Percentiles rank a stretch among this genome's conserved stretches.
Evolutionary conservation across 2,329 filamentous ascomycete genomes (phyloP).

Genomic region (Blastomyces silverae): DNA sequence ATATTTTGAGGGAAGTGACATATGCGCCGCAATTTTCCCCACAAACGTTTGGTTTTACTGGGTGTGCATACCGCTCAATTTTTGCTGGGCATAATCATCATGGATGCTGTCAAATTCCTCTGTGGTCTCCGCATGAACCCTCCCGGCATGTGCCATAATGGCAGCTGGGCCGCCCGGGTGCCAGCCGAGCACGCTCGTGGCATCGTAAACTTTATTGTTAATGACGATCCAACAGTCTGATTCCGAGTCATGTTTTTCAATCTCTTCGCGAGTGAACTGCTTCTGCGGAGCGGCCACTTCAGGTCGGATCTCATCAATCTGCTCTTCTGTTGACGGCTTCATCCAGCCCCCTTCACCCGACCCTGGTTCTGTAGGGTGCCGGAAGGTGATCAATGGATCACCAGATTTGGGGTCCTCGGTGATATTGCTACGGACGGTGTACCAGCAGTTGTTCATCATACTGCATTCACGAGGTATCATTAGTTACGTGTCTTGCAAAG

Average conservation of each 20-base stretch:
- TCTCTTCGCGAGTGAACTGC: slow-evolving; percentile 49
- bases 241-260: slow-evolving; percentile 46
- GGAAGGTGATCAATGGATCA: slow-evolving; percentile 37
- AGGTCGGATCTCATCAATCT: slow-evolving; percentile 42
- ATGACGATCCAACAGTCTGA: slow-evolving; percentile 51
- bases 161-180: slow-evolving; percentile 47
- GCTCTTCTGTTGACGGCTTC: slow-evolving; percentile 43
- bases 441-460: slow-evolving; percentile 53
- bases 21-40: neutral
- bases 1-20: neutral
- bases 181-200: slow-evolving; percentile 44
- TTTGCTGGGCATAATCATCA: slow-evolving; percentile 47
- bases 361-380: slow-evolving; percentile 44
- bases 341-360: slow-evolving; percentile 47
- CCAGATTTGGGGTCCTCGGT: slow-evolving; percentile 30
- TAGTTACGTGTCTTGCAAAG: neutral
- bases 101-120: slow-evolving; percentile 48
- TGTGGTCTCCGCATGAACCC: slow-evolving; percentile 45
- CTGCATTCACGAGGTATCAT: slow-evolving; percentile 20
- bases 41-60: neutral
- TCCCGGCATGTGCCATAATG: slow-evolving; percentile 47
- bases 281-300: slow-evolving; percentile 43
- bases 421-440: slow-evolving; percentile 41
- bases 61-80: slow-evolving; percentile 37
- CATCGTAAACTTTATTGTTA: slow-evolving; percentile 48